These are phyloP conservation scores for Penicillium sp. DNA, from an alignment of 2,329 filamentous ascomycete species.

Conservation along the genomic window DNA sequence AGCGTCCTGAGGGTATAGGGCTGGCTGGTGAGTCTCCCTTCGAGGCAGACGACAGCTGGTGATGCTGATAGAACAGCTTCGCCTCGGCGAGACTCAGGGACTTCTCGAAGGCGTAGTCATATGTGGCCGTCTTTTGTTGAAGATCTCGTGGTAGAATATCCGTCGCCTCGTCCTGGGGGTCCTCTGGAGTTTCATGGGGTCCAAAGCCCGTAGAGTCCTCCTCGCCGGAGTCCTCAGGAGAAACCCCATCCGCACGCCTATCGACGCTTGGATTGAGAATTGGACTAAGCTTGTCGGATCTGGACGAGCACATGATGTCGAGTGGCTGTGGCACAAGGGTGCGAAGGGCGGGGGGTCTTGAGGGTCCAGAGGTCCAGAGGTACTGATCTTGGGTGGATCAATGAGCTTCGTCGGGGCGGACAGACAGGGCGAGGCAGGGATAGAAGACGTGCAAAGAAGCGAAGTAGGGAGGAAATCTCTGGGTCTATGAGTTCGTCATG, in stretches of 20 bases:
- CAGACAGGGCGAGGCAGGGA: background rate
- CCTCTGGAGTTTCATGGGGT: constrained; percentile 18
- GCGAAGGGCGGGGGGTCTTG: background rate
- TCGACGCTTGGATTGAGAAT: constrained; percentile 32
- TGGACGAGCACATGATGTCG: constrained; percentile 31
- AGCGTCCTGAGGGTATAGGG: constrained; percentile 33
- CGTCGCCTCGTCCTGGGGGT: constrained; percentile 16
- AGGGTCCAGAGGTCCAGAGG: background rate
- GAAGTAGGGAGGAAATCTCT: background rate
- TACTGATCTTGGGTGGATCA: background rate
- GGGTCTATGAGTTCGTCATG: constrained; percentile 6
- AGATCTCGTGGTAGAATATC: constrained; percentile 48
- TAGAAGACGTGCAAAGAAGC: background rate
- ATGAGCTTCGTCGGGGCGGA: background rate
- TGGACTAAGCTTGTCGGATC: constrained; percentile 22
- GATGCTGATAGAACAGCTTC: constrained; percentile 93
- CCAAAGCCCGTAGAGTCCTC: constrained; percentile 17
- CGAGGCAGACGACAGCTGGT: constrained; percentile 70
- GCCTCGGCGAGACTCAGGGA: constrained; percentile 93
- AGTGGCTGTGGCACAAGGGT: background rate
- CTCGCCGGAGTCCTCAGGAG: constrained; percentile 16
- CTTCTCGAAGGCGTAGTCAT: constrained; percentile 91
- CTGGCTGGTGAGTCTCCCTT: constrained; percentile 46
- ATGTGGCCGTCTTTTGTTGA: constrained; percentile 79
- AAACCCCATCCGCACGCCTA: constrained; percentile 3